phyloP scores from a whole-genome alignment of 306 rosid genomes.

The Casuarina cunninghamiana region DNA sequence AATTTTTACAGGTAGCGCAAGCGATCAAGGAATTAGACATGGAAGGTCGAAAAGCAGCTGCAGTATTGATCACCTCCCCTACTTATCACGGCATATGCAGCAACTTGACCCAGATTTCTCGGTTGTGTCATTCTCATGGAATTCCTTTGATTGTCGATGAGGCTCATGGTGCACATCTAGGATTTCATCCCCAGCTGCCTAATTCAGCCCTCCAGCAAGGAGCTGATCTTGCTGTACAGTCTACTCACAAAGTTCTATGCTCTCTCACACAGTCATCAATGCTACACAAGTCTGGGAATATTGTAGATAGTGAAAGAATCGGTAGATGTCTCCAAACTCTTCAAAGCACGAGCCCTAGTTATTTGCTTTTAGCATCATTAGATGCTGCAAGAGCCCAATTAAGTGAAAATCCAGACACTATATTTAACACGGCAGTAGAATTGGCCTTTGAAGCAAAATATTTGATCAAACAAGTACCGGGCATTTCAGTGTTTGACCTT shows the following conservation, averaged over 20 bases:
- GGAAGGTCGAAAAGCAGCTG: constrained; percentile 66
- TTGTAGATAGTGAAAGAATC: constrained; percentile 60
- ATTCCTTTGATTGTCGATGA: constrained; percentile 89
- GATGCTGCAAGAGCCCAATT: constrained; percentile 94
- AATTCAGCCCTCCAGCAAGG: constrained; percentile 77
- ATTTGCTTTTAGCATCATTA: constrained; percentile 81
- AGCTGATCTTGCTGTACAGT: constrained; percentile 71
- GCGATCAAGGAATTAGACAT: constrained; percentile 58
- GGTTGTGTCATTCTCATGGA: constrained; percentile 64
- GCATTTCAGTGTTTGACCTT: constrained; percentile 59
- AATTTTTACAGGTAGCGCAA: constrained; percentile 56
- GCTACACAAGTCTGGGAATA: constrained; percentile 71
- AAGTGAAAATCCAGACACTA: constrained; percentile 50
- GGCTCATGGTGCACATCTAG: constrained; percentile 95
- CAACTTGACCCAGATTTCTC: constrained; percentile 55
- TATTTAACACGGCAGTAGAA: constrained; percentile 53
- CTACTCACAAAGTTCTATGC: constrained; percentile 82
- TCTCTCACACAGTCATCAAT: constrained; percentile 89
- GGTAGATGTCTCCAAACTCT: constrained; percentile 79
- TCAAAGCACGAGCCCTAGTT: constrained; percentile 90
- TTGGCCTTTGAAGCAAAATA: constrained; percentile 55
- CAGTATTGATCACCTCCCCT: constrained; percentile 83
- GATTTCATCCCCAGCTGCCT: constrained; percentile 73
- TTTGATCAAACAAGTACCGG: constrained; percentile 42
- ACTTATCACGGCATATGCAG: constrained; percentile 90